Evolutionary conservation across 495 filamentous ascomycete genomes (phyloP), one percentile per base, ranked within the genome.

Genomic region (Jackrogersella minutella): DNA sequence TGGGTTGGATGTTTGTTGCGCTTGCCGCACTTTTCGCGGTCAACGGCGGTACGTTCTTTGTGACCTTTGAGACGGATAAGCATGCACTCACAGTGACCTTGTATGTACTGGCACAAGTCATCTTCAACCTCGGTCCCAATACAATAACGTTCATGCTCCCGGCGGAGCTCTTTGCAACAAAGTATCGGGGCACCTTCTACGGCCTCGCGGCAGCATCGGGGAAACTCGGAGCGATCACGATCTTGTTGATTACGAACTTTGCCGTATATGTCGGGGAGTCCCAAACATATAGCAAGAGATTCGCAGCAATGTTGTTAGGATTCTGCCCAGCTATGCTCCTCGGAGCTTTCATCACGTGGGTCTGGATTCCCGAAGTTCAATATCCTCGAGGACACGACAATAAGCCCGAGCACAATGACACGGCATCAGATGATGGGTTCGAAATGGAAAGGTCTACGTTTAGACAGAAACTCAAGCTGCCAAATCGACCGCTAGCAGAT

Each of bases 91-190:
- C 81, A 8, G 81, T 90, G 6, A 74, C 78, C 0, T 66, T 91
- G 1, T 90, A 88, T 60, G 79, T 85, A 19, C 40, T 90, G 17
- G 84, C 82, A 16, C 84, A 90, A 70, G 69, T 86, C 0, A 63
- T 89, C n/a, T 90, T 89, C 75, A 88, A 89, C 63, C 80, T 89
- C 22, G 87, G 87, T 73, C 85, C 85, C 30, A 89, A 87, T 65
- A 83, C 82, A 19, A 83, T 86, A 28, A 86, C 82, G 0, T 89
- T 88, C 68, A 87, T 88, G 58, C 74, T 82, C 34, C 70, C 78
- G 2, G 78, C 76, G 5, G 79, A 81, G 68, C 70, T 79, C 34
- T 81, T 81, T 47, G 72, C 73, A 2, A 81, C 78, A 0, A 72
- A 72, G 41, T 77, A 75, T 40, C 71, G 79, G 7, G 74, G 73